A percentile compares a stretch with the other conserved stretches of the same genome.
Conservation (phyloP, 2,329 filamentous ascomycete species). For the Fusarium metavorans region DNA sequence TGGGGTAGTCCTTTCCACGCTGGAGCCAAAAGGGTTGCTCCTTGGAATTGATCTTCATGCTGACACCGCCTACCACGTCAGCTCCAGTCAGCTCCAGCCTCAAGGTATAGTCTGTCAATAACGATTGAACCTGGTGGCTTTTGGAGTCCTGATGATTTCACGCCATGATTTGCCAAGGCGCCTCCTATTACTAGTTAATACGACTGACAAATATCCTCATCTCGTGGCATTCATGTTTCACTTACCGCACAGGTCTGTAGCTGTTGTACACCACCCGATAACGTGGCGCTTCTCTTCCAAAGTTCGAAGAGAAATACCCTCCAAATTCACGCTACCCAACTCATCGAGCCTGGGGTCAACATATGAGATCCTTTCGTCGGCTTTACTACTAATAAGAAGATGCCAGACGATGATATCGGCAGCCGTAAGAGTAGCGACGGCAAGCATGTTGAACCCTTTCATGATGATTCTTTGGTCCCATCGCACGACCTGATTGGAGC, state of each 20-base stretch:
- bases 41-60: conserved; percentile 15
- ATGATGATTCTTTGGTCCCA: conserved; percentile 11
- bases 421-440: background rate
- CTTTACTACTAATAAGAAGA: background rate
- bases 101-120: conserved; percentile 21
- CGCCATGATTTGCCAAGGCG: background rate
- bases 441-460: conserved; percentile 19
- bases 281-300: conserved; percentile 19
- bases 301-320: background rate
- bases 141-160: background rate
- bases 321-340: background rate
- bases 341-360: conserved; percentile 1
- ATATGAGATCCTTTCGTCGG: conserved; percentile 15
- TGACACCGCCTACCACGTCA: conserved; percentile 6
- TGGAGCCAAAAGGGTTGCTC: conserved; percentile 20
- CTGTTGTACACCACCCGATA: conserved; percentile 22
- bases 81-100: background rate
- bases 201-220: background rate
- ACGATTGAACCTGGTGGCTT: background rate
- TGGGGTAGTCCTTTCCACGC: conserved; percentile 18
- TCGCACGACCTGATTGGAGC: background rate
- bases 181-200: background rate
- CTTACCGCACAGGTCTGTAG: conserved; percentile 18
- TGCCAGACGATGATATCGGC: conserved; percentile 21
- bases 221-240: background rate